Base-by-base conservation (phyloP, 352 stramenopile genomes). In the Pythium phragmiticola region DNA sequence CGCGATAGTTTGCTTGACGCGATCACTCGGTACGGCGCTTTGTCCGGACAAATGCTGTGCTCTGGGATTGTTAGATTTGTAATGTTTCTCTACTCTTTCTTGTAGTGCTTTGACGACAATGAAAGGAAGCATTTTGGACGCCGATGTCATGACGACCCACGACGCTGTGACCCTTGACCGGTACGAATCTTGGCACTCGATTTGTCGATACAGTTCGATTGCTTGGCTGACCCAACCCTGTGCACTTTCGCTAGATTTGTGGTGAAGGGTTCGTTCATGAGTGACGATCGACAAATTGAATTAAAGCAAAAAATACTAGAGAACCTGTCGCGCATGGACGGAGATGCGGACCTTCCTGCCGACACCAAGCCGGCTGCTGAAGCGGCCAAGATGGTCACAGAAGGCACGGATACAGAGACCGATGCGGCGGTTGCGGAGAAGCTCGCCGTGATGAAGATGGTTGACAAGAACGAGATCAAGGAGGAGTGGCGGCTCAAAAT, bases 61-160 rank as follows among this genome's bases (percentile, higher is more conserved):
- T 23, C 33, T 19, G 21, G 21, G 2, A 50, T 50, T 6, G 21
- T 50, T 17, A 23, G 21, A 50, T 50, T 30, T 30, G 3, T 30
- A 30, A 30, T 30, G 26, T 30, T 30, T 3, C 26, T 30, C 26
- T 30, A 30, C 26, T 30, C 26, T 5, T 41, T 12, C 7, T 19
- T 58, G 21, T 33, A 86, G 84, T 9, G 86, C 73, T 0, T 69
- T 94, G 28, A 93, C 86, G 17, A 81, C 74, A 30, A 89, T 94
- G 78, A 94, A 93, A 67, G 86, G 86, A 23, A 93, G 87, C 42
- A 95, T 95, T 66, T 63, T 92, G 61, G 86, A 95, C 53, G 86
- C 86, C 2, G 84, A 94, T 57, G 86, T 94, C 26, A 94, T 94
- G 86, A 94, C 86, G 3, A 94, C 86, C 0, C 75, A 80, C 36